Conservation (phyloP, 371 early-diverging fungal genomes). For the Mucor mucedo region DNA sequence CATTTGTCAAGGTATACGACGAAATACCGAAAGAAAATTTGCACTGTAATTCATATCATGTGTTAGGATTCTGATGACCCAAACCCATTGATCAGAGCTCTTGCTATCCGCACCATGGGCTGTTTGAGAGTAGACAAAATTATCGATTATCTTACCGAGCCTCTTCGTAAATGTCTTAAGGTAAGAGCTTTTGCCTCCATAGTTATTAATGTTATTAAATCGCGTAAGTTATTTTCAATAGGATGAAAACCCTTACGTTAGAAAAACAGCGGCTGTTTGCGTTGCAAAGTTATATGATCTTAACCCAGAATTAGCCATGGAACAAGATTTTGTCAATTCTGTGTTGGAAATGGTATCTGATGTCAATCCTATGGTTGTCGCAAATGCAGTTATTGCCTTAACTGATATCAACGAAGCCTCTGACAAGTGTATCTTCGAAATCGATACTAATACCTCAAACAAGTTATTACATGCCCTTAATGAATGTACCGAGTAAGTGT, state of each 20-base stretch:
- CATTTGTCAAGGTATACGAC: constrained; percentile 85
- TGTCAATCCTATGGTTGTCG: constrained; percentile 94
- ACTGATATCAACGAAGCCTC: constrained; percentile 90
- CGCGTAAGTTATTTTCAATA: not conserved
- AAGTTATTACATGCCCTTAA: constrained; percentile 94
- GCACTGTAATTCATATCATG: not conserved
- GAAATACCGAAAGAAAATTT: not conserved
- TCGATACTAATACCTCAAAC: constrained; percentile 80
- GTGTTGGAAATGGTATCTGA: constrained; percentile 92
- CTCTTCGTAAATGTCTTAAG: constrained; percentile 83
- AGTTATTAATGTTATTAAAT: not conserved
- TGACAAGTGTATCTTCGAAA: constrained; percentile 76
- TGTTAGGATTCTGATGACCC: constrained; percentile 91
- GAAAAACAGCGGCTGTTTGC: constrained; percentile 34
- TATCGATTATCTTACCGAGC: constrained; percentile 82
- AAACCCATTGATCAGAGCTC: constrained; percentile 93
- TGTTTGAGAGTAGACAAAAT: constrained; percentile 96
- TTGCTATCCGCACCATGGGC: constrained; percentile 97
- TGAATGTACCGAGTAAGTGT: constrained; percentile 91
- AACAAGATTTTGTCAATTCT: constrained; percentile 84
- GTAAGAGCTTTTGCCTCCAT: constrained; percentile 4
- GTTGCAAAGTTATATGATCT: constrained; percentile 90
- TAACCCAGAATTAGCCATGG: constrained; percentile 73
- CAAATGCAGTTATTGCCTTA: constrained; percentile 95
- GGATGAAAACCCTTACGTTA: constrained; percentile 34